These are phyloP conservation scores for Leccinum uliginosum DNA, from an alignment of 768 basidiomycete genomes.

Conservation along the genomic window DNA sequence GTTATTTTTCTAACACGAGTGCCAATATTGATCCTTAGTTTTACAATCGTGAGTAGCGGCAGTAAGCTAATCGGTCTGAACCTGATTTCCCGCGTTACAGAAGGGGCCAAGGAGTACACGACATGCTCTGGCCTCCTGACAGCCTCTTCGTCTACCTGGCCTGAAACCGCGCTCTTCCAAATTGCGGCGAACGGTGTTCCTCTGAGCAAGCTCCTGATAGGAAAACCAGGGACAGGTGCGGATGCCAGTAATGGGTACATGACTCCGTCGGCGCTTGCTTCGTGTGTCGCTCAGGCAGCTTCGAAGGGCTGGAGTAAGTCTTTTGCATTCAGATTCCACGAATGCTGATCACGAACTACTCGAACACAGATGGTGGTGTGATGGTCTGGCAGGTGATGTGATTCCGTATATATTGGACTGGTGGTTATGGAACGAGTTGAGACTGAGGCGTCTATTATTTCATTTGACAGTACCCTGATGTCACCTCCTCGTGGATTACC, in stretches of 20 bases:
- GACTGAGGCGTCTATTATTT: neutral
- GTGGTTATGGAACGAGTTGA: neutral
- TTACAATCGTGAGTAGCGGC: conserved; percentile 24
- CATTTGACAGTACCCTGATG: conserved; percentile 35
- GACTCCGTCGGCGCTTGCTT: conserved; percentile 48
- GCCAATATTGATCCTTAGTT: conserved; percentile 12
- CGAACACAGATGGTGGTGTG: conserved; percentile 32
- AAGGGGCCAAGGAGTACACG: conserved; percentile 60
- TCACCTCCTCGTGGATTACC: conserved; percentile 34
- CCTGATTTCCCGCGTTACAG: conserved; percentile 27
- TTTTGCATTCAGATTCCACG: neutral
- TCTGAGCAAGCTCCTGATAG: conserved; percentile 50
- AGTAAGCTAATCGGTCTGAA: neutral
- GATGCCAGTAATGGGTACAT: conserved; percentile 57
- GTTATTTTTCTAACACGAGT: neutral
- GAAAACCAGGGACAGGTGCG: conserved; percentile 42
- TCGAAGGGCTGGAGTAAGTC: conserved; percentile 61
- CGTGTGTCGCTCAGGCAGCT: conserved; percentile 59
- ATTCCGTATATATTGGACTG: neutral
- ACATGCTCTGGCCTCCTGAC: conserved; percentile 58
- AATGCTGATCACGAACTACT: neutral
- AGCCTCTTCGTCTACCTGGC: conserved; percentile 57
- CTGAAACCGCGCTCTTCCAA: conserved; percentile 53
- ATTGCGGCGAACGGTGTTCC: conserved; percentile 44
- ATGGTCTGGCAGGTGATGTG: conserved; percentile 39